phyloP scores from a whole-genome alignment of 352 stramenopile species.

The Globisporangium cystogenes region DNA sequence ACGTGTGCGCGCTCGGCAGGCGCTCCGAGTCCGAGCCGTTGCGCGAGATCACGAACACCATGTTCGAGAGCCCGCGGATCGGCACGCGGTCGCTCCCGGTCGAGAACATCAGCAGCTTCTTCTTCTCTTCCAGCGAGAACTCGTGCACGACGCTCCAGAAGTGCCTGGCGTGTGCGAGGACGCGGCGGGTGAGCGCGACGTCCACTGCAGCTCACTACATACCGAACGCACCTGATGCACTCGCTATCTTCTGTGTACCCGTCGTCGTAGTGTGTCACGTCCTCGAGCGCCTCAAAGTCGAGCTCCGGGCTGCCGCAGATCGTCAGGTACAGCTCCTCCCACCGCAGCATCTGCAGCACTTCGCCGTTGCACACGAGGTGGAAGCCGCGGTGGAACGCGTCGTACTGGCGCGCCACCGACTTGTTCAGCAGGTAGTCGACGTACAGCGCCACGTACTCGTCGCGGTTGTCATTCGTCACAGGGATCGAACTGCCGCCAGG shows the following conservation, averaged over 20 bases:
- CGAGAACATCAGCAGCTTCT: conserved; percentile 80
- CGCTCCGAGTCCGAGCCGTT: conserved; percentile 79
- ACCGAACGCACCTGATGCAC: conserved; percentile 39
- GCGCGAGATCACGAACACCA: conserved; percentile 82
- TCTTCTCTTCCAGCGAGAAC: conserved; percentile 76
- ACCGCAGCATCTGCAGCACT: conserved; percentile 74
- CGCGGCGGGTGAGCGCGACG: background rate
- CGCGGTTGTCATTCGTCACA: conserved; percentile 58
- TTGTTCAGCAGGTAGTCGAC: conserved; percentile 68
- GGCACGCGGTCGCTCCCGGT: conserved; percentile 84
- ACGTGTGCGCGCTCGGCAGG: conserved; percentile 85
- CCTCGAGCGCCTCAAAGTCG: conserved; percentile 74
- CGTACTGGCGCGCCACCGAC: conserved; percentile 56
- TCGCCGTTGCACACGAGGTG: conserved; percentile 69
- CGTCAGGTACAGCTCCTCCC: conserved; percentile 70
- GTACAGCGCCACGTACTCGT: conserved; percentile 72
- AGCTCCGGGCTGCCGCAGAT: conserved; percentile 71
- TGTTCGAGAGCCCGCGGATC: conserved; percentile 70
- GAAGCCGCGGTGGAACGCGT: conserved; percentile 70
- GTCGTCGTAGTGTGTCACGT: conserved; percentile 72
- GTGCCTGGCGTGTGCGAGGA: conserved; percentile 28
- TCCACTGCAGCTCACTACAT: background rate
- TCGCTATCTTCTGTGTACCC: conserved; percentile 61
- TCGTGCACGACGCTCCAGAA: conserved; percentile 84
- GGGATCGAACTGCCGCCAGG: conserved; percentile 44